Percentiles rank a stretch among this genome's conserved stretches.
Conservation (phyloP, 1,139 yeast species). For the Hansenula anomala region DNA sequence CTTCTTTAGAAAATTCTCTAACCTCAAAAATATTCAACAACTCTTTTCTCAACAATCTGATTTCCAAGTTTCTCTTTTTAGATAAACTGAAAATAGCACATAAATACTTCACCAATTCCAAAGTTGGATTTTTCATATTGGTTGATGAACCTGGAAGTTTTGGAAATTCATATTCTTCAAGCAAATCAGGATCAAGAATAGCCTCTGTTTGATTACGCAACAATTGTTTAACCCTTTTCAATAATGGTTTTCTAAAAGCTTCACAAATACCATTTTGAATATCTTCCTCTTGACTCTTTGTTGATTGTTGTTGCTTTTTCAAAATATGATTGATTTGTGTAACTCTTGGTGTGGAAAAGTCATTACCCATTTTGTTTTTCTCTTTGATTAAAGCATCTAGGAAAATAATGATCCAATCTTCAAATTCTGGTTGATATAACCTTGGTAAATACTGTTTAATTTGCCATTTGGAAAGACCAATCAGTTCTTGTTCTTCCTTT, state of each 20-base stretch:
- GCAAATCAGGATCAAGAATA: slow-evolving; percentile 60
- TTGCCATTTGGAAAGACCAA: slow-evolving; percentile 75
- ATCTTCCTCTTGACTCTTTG: slow-evolving; percentile 31
- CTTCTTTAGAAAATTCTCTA: slow-evolving; percentile 78
- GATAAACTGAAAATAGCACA: slow-evolving; percentile 73
- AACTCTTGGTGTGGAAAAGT: slow-evolving; percentile 49
- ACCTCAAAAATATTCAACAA: slow-evolving; percentile 69
- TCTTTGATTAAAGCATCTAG: slow-evolving; percentile 63
- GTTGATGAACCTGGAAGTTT: slow-evolving; percentile 65
- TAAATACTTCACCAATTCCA: slow-evolving; percentile 73
- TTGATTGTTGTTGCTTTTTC: slow-evolving; percentile 32
- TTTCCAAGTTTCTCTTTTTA: slow-evolving; percentile 60
- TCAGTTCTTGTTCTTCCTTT: slow-evolving; percentile 52
- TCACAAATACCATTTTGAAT: slow-evolving; percentile 35
- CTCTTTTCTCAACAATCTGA: slow-evolving; percentile 69
- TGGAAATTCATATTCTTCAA: slow-evolving; percentile 68
- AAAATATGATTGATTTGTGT: slow-evolving; percentile 62
- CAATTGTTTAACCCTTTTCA: slow-evolving; percentile 62
- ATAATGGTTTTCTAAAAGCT: slow-evolving; percentile 55
- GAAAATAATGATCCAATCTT: slow-evolving; percentile 79
- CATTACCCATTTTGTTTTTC: slow-evolving; percentile 37
- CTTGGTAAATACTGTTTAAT: slow-evolving; percentile 69
- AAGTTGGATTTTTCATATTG: slow-evolving; percentile 60
- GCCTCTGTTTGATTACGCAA: slow-evolving; percentile 68
- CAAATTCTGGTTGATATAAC: slow-evolving; percentile 75